Base-by-base conservation (phyloP, 495 filamentous ascomycete genomes). In the Talaromyces thailandensis region DNA sequence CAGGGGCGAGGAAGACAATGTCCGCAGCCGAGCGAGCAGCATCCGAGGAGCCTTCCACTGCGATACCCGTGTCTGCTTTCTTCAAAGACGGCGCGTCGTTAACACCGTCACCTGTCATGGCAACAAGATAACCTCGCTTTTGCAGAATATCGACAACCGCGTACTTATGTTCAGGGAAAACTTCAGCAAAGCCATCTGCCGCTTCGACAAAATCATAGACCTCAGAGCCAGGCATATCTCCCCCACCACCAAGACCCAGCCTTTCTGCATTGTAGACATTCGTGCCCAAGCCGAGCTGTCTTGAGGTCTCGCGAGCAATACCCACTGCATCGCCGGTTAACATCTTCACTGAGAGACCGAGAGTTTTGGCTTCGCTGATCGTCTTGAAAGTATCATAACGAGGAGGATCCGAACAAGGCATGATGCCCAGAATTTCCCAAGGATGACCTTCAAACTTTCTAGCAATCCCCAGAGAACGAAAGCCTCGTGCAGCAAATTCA, bases 101-200 rank as follows among this genome's bases (percentile, higher is more conserved):
- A 74, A 97, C 93, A 84, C 93, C 93, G 69, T 97, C 93, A 81
- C 93, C 93, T 75, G 93, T 97, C 93, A 97, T 97, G 71, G 93
- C 93, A 75, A 96, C 92, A 60, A 96, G 82, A 76, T 96, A 91
- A 65, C 93, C 93, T 81, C 93, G 90, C 76, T 93, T 87, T 77
- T 97, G 93, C 24, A 97, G 82, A 69, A 96, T 95, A 73, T 96
- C 91, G 70, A 97, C 92, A 70, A 96, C 93, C 65, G 92, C 92
- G 78, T 94, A 96, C 79, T 97, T 97, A 82, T 97, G 93, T 73
- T 97, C 88, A 63, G 93, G 93, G 82, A 93, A 97, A 45, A 96
- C 93, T 75, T 96, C 93, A 6, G 81, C 91, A 75, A 96, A 96
- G 73, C 92, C 92, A 83, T 96, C 92, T 55, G 92, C 92, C 77